These are phyloP conservation scores for Aspergillus leporis DNA, from an alignment of 495 filamentous ascomycete species.

Conservation along the genomic window DNA sequence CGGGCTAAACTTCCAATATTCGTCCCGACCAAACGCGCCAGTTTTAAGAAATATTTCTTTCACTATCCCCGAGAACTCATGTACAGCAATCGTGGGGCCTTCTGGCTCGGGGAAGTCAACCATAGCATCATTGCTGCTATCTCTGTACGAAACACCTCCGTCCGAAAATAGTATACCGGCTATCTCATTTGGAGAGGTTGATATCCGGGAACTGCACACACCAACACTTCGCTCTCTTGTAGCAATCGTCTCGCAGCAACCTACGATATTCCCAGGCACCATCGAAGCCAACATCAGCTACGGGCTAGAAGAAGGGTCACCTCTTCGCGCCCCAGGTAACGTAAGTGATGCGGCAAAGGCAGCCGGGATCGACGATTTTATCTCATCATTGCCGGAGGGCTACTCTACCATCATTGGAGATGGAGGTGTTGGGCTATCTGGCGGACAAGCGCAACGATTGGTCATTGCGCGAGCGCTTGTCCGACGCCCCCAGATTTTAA, in stretches of 20 bases:
- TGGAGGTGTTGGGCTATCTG: slow-evolving; percentile 72
- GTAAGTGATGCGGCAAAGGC: slow-evolving; percentile 61
- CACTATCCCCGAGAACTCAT: slow-evolving; percentile 56
- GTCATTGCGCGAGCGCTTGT: slow-evolving; percentile 81
- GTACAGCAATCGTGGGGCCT: slow-evolving; percentile 74
- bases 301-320: slow-evolving; percentile 53
- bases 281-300: slow-evolving; percentile 81
- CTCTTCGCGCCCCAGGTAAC: slow-evolving; percentile 34
- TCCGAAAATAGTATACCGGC: slow-evolving; percentile 22
- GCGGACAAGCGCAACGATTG: slow-evolving; percentile 82
- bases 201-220: slow-evolving; percentile 60
- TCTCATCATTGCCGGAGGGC: slow-evolving; percentile 66
- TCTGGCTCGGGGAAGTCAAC: slow-evolving; percentile 93
- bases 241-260: slow-evolving; percentile 74
- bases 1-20: slow-evolving; percentile 68
- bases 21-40: slow-evolving; percentile 48
- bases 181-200: slow-evolving; percentile 57
- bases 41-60: slow-evolving; percentile 63
- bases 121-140: slow-evolving; percentile 70
- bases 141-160: slow-evolving; percentile 55
- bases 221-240: slow-evolving; percentile 66
- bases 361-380: slow-evolving; percentile 80
- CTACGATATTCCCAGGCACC: slow-evolving; percentile 73
- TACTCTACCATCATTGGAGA: slow-evolving; percentile 79
- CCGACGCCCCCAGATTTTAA: slow-evolving; percentile 65